phyloP scores from a whole-genome alignment of 257 asterid species.

The Prunella vulgaris region DNA sequence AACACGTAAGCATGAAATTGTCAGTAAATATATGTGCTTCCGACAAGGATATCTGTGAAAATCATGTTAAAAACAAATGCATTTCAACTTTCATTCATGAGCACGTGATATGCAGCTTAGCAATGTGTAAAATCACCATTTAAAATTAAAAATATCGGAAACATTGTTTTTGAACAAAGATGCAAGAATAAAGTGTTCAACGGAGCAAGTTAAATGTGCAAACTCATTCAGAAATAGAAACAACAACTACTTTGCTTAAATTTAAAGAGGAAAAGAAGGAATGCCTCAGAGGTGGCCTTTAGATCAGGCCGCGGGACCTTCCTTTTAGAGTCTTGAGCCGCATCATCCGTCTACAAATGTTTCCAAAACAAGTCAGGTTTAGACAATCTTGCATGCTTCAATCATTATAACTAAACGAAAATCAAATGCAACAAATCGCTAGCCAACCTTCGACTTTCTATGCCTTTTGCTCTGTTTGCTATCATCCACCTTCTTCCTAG shows the following conservation, averaged over 20 bases:
- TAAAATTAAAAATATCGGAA: no score
- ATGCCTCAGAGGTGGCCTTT: constrained; percentile 67
- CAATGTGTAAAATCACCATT: background rate
- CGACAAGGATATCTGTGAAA: background rate
- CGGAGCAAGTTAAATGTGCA: background rate
- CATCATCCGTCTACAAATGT: constrained; percentile 35
- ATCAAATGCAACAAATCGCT: background rate
- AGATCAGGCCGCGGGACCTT: constrained; percentile 69
- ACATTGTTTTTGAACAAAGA: no score
- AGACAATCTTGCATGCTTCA: background rate
- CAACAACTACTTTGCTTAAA: background rate
- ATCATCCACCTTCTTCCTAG: constrained; percentile 21
- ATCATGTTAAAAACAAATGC: background rate
- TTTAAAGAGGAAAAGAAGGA: background rate
- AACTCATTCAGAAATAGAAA: background rate
- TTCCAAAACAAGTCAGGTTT: background rate
- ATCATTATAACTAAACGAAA: background rate
- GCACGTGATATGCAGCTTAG: background rate
- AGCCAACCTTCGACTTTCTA: constrained; percentile 42
- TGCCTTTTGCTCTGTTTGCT: background rate
- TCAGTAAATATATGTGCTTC: background rate
- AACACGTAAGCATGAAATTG: background rate
- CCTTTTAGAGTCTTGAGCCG: constrained; percentile 28
- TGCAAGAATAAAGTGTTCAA: no score
- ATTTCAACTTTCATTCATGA: background rate